Base-by-base conservation (phyloP, 148 eudicot species). In the Vaccinium vitisidaea region DNA sequence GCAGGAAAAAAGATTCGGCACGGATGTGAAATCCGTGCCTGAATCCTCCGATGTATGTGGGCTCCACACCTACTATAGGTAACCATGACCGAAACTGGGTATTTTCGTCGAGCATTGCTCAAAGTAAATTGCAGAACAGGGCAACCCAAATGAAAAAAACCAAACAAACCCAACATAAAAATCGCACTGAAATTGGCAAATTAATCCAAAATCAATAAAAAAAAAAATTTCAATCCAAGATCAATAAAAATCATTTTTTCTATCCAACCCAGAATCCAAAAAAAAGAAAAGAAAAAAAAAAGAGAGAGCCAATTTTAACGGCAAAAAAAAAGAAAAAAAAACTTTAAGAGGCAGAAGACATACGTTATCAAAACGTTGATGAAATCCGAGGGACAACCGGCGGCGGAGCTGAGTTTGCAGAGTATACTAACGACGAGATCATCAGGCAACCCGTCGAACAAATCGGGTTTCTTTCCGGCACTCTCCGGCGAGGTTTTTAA, bases 371-470 rank as follows among this genome's bases (percentile, higher is more conserved):
- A 70, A 77, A 88, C 87, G 85, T 53, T 83, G 89, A 86, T 52
- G 84, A 91, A 88, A 91, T 92, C 93, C 1, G 92, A 89, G 7
- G 94, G 90, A 53, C 88, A 86, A 16, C 70, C 8, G 53, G 92
- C 93, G 69, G 90, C 58, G 84, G 94, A 83, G 83, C 91, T 83
- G 50, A 92, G 91, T 32, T 88, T 91, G 78, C 75, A 69, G 85
- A 92, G 93, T 50, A 92, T 83, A 65, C n/a, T 85, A 9, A 88
- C 54, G 16, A 92, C 89, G 50, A 92, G 85, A 83, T 92, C 94
- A 59, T 92, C 94, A 0, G 93, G 94, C 80, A 92, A 81, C 10
- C 61, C 49, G n/a, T 87, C 92, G 43, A 92, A 88, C 39, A 88
- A 88, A 82, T 91, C 90, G 58, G 63, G 48, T 6, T 53, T 43